Evolutionary conservation across 2,329 filamentous ascomycete genomes (phyloP).

Genomic region (Rutstroemia sydowiana): DNA sequence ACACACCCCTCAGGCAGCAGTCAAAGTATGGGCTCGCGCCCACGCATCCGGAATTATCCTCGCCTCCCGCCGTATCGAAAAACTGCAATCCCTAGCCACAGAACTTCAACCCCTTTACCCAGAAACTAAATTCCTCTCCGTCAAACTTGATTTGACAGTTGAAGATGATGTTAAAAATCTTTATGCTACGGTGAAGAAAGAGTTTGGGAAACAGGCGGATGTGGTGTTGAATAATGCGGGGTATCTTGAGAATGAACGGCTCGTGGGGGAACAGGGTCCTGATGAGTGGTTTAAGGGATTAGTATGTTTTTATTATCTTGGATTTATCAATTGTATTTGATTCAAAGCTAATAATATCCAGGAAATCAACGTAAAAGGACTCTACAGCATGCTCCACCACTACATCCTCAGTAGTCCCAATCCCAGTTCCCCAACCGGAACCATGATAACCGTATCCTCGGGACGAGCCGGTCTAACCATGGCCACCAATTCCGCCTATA

Average conservation of each 20-base stretch:
- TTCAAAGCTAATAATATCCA: neutral
- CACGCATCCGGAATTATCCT: slow-evolving; percentile 28
- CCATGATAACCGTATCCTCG: neutral
- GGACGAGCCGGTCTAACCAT: neutral
- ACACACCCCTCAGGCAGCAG: slow-evolving; percentile 14
- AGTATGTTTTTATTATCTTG: neutral
- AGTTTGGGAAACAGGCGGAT: slow-evolving; percentile 26
- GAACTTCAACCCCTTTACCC: slow-evolving; percentile 13
- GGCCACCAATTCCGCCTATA: neutral
- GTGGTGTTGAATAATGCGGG: slow-evolving; percentile 39
- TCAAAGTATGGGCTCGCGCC: slow-evolving; percentile 26
- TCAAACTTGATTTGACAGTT: slow-evolving; percentile 16
- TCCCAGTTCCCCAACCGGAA: neutral
- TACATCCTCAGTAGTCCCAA: neutral
- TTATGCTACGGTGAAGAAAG: slow-evolving; percentile 13
- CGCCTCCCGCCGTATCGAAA: slow-evolving; percentile 22
- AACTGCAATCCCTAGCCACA: slow-evolving; percentile 9
- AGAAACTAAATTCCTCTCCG: slow-evolving; percentile 10
- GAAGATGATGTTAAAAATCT: slow-evolving; percentile 17
- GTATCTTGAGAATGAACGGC: slow-evolving; percentile 29
- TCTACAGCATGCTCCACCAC: slow-evolving; percentile 4
- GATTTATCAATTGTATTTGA: neutral
- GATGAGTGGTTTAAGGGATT: neutral
- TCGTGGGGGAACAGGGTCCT: neutral
- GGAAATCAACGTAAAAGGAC: slow-evolving; percentile 5